Conservation (phyloP, 768 basidiomycete genomes). For the Collybiopsis luxurians region DNA sequence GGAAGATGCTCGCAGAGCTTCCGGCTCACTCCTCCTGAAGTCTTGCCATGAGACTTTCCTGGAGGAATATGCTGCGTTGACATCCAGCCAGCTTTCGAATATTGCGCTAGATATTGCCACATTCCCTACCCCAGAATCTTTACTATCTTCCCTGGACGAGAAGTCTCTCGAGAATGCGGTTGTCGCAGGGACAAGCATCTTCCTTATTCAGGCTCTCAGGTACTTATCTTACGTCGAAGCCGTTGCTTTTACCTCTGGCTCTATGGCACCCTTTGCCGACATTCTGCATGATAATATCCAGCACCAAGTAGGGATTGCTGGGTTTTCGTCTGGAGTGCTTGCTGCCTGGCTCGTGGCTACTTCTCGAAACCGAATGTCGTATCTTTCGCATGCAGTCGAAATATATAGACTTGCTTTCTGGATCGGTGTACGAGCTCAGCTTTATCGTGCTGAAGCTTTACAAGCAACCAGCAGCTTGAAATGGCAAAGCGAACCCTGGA, state of each 20-base stretch:
- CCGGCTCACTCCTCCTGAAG: constrained; percentile 39
- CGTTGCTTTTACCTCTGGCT: constrained; percentile 2
- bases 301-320: constrained; percentile 35
- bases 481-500: constrained; percentile 35
- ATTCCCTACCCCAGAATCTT: constrained; percentile 35
- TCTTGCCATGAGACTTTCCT: constrained; percentile 51
- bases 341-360: constrained; percentile 39
- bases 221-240: constrained; percentile 37
- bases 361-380: constrained; percentile 28
- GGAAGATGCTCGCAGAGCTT: too few species aligned
- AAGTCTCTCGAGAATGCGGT: too few species aligned
- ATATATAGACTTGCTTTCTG: constrained; percentile 41
- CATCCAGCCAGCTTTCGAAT: constrained; percentile 28
- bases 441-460: constrained; percentile 20
- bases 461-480: constrained; percentile 16
- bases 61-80: constrained; percentile 43
- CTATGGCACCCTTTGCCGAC: constrained; percentile 21
- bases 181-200: too few species aligned
- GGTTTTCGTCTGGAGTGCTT: constrained; percentile 45
- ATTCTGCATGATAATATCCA: constrained; percentile 30
- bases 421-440: constrained; percentile 38
- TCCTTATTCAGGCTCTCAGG: too few species aligned
- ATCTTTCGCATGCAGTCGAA: constrained; percentile 32
- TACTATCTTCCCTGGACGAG: constrained; percentile 27
- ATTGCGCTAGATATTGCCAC: constrained; percentile 40